Evolutionary conservation across 768 basidiomycete species (phyloP).

Genomic region (Boletus reticulatus): DNA sequence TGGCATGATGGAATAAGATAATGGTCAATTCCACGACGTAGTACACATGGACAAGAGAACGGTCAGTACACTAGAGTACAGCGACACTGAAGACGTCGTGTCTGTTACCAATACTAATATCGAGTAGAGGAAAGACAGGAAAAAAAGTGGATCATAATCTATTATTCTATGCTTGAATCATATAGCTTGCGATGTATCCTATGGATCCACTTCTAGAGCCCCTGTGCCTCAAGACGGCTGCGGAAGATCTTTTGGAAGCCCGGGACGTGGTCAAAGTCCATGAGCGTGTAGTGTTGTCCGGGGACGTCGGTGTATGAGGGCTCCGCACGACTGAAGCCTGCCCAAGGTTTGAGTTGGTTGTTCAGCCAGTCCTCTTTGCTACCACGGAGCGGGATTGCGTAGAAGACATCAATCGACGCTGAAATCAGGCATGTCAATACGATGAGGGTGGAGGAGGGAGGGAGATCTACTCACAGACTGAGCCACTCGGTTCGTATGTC

Average conservation of each 20-base stretch:
- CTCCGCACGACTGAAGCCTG: conserved; percentile 21
- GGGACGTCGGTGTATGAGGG: conserved; percentile 25
- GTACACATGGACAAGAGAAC: too few relatives aligned
- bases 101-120: too few relatives aligned
- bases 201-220: conserved; percentile 8
- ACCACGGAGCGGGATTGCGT: conserved; percentile 26
- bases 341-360: conserved; percentile 29
- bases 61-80: too few relatives aligned
- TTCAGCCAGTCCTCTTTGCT: conserved; percentile 32
- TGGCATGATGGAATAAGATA: too few relatives aligned
- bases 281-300: conserved; percentile 30
- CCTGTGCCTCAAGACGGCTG: conserved; percentile 23
- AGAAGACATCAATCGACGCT: conserved; percentile 26
- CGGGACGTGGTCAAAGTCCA: conserved; percentile 32
- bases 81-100: too few relatives aligned
- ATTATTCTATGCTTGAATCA: too few relatives aligned
- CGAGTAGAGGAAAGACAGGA: too few relatives aligned
- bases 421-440: not conserved
- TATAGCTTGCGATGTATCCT: too few relatives aligned
- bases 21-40: too few relatives aligned
- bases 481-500: conserved; percentile 22
- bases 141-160: too few relatives aligned
- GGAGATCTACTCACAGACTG: conserved; percentile 23
- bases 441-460: not conserved
- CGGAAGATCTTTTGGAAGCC: conserved; percentile 31